A percentile compares a stretch with the other conserved stretches of the same genome.
Evolutionary conservation across 2,329 filamentous ascomycete species (phyloP).

Genomic region (Juglanconis oblonga): DNA sequence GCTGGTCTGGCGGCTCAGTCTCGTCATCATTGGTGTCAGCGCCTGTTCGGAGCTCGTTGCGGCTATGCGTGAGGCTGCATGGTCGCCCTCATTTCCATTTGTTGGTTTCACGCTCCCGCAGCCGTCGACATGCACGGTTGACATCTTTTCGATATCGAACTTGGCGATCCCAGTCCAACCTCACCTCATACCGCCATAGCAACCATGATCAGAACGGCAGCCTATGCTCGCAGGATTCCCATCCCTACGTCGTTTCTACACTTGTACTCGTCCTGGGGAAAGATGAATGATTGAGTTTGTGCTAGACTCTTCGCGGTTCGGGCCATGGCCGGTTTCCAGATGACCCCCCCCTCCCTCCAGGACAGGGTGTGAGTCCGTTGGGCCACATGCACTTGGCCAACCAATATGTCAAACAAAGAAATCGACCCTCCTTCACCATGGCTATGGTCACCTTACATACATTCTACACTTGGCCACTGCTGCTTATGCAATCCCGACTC

Average conservation of each 20-base stretch:
- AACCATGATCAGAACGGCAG: neutral
- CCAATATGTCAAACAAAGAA: neutral
- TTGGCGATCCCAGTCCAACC: constrained; percentile 4
- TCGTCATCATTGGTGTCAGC: constrained; percentile 11
- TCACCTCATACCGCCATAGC: neutral
- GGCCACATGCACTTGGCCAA: constrained; percentile 6
- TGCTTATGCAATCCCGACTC: neutral
- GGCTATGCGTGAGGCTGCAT: neutral
- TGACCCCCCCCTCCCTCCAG: constrained; percentile 10
- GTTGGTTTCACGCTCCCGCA: constrained; percentile 4
- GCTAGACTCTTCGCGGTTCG: neutral
- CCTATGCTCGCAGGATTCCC: neutral
- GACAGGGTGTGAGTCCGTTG: constrained; percentile 12
- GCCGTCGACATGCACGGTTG: neutral
- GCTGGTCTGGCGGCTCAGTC: neutral
- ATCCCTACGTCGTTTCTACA: neutral
- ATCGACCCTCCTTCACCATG: neutral
- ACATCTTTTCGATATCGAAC: neutral
- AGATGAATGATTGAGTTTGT: neutral
- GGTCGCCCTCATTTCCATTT: neutral
- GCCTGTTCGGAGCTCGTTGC: constrained; percentile 1
- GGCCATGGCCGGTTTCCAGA: constrained; percentile 6
- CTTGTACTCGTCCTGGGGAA: neutral
- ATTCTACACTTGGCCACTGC: neutral
- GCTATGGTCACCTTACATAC: constrained; percentile 8